Evolutionary conservation across 176 grass and related monocot species (phyloP).

Genomic region (Zea luxurians): DNA sequence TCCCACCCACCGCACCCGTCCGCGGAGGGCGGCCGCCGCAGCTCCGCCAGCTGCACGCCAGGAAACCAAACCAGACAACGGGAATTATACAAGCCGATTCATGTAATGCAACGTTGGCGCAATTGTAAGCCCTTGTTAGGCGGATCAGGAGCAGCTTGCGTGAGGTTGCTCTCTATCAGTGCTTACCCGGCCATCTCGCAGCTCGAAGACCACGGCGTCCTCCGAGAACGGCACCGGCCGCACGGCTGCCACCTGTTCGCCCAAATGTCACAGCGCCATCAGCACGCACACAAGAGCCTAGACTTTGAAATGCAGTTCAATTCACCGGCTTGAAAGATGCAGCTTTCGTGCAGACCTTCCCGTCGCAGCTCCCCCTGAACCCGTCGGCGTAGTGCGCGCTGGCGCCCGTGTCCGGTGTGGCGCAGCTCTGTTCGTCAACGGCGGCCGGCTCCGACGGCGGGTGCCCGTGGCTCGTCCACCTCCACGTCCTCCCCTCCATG

Average conservation of each 20-base stretch:
- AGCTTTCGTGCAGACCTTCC: conserved; percentile 53
- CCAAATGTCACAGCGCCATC: conserved; percentile 24
- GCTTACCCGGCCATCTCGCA: conserved; percentile 85
- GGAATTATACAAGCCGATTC: not conserved
- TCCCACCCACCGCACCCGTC: conserved; percentile 56
- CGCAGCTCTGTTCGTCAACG: conserved; percentile 42
- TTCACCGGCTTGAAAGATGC: not conserved
- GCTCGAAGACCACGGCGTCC: conserved; percentile 75
- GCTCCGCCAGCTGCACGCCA: conserved; percentile 76
- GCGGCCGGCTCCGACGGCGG: conserved; percentile 35
- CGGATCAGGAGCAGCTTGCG: not conserved
- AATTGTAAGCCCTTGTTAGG: not conserved
- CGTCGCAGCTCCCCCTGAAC: conserved; percentile 68
- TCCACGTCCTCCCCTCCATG: conserved; percentile 60
- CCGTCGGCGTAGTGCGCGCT: conserved; percentile 29
- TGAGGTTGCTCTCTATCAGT: not conserved
- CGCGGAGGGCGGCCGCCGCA: conserved; percentile 46
- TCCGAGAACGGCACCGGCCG: conserved; percentile 83
- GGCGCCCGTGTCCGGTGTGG: conserved; percentile 14
- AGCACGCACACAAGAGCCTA: not conserved
- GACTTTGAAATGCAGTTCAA: not conserved
- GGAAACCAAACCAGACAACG: not conserved
- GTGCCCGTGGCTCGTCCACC: conserved; percentile 73
- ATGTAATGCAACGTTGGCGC: not conserved
- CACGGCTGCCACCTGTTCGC: conserved; percentile 64